Evolutionary conservation across 768 basidiomycete species (phyloP), one percentile per base, ranked within the genome.

Genomic region (Daedaleopsis sinensis): DNA sequence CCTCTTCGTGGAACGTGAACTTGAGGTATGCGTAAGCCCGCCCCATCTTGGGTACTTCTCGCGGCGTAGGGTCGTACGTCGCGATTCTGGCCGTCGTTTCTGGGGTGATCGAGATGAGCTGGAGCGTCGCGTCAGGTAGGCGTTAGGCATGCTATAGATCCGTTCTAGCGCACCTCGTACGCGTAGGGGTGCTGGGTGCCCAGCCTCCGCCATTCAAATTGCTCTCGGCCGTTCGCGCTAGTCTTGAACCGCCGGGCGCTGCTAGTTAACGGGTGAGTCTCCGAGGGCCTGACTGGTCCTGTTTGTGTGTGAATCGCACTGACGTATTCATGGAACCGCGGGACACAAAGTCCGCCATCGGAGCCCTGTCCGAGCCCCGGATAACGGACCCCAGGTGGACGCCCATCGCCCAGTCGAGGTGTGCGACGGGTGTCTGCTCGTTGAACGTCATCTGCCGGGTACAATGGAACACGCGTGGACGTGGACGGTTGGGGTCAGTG

Each of bases 201-300:
- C 65, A 77, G 75, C 65, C 82, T 79, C 65, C 87, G 79, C 89
- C 89, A 91, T 73, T 90, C 89, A 62, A 84, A 89, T 52, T 75
- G 79, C 67, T 75, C 77, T 48, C 84, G 85, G 66, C 87, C 85
- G 36, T 77, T 76, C 42, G 54, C 55, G 35, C 42, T 39, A 56
- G 83, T 80, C 62, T 78, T 70, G 73, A 90, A 90, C 52, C 79
- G 77, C 59, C 89, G 84, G 43, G 84, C 82, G 68, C 89, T 89
- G 73, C 11, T 58, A 56, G 58, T 19, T 66, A 23, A n/a, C 2
- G 12, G 37, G 32, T 51, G 36, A 66, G 27, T 62, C 55, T 59
- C 51, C 39, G 69, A 44, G 65, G 61, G 59, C 43, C 51, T 19
- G 56, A 48, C 49, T 56, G n/a, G n/a, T n/a, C n/a, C n/a, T 60